Conservation (phyloP, 1,139 yeast genomes). For the Hyphopichia burtonii region DNA sequence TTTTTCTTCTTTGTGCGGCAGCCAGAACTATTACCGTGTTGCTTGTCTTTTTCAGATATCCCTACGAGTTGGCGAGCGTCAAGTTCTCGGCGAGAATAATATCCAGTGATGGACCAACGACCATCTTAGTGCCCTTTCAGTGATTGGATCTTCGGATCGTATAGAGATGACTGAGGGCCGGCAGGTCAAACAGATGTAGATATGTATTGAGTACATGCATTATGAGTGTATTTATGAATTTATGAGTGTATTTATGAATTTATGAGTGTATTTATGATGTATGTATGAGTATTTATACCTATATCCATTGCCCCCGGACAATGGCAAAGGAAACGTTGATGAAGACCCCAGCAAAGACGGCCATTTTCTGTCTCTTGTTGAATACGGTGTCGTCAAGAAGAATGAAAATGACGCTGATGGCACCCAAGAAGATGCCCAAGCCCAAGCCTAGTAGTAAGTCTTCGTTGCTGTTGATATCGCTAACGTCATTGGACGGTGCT, state of each 20-base stretch:
- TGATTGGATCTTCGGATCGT: conserved; percentile 18
- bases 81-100: conserved; percentile 53
- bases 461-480: conserved; percentile 44
- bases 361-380: conserved; percentile 58
- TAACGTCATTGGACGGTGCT: conserved; percentile 27
- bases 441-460: conserved; percentile 64
- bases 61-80: conserved; percentile 58
- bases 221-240: too few species aligned
- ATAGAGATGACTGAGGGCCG: conserved; percentile 46
- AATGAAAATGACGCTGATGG: conserved; percentile 55
- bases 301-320: conserved; percentile 49
- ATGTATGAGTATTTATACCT: conserved; percentile 1
- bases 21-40: conserved; percentile 58
- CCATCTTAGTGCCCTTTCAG: conserved; percentile 53
- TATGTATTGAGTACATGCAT: too few species aligned
- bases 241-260: too few species aligned
- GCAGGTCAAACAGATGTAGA: conserved; percentile 47
- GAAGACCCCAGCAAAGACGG: conserved; percentile 60
- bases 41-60: conserved; percentile 51
- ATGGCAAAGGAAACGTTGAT: conserved; percentile 59
- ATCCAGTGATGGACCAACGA: conserved; percentile 37
- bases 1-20: conserved; percentile 49
- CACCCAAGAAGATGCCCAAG: conserved; percentile 65
- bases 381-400: conserved; percentile 56
- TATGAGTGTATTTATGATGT: too few species aligned